A percentile compares a stretch with the other conserved stretches of the same genome.
phyloP scores from a whole-genome alignment of 805 yeast species.

The Grigorovia jiainica region DNA sequence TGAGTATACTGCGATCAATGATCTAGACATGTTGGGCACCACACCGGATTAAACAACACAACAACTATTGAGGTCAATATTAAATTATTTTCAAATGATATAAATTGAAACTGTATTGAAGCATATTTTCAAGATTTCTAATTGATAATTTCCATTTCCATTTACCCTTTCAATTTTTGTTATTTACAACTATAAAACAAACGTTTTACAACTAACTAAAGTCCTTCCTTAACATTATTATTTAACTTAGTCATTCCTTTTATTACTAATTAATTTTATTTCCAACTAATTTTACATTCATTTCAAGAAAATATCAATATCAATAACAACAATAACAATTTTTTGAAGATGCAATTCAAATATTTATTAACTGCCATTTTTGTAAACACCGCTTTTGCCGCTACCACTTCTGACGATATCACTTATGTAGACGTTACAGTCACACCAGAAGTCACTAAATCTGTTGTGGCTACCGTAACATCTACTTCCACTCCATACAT shows the following conservation, averaged over 20 bases:
- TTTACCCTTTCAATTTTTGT: no score
- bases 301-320: conserved; percentile 1
- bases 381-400: conserved; percentile 2
- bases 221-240: neutral
- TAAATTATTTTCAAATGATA: no score
- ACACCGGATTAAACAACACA: no score
- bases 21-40: no score
- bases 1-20: no score
- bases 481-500: conserved; percentile 32
- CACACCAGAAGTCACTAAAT: conserved; percentile 36
- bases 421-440: conserved; percentile 37
- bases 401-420: conserved; percentile 6
- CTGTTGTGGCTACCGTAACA: conserved; percentile 35
- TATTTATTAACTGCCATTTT: conserved; percentile 3
- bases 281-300: conserved; percentile 7
- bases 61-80: no score
- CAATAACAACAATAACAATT: neutral
- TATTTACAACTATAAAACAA: no score
- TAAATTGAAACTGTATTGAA: no score
- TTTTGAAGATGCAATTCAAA: conserved; percentile 6
- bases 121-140: no score
- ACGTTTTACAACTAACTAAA: neutral
- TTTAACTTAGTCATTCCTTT: conserved; percentile 1
- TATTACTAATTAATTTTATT: neutral
- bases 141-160: no score